These are phyloP conservation scores for Tritrichomonas foetus DNA, from an alignment of 208 protist genomes.

Conservation along the genomic window DNA sequence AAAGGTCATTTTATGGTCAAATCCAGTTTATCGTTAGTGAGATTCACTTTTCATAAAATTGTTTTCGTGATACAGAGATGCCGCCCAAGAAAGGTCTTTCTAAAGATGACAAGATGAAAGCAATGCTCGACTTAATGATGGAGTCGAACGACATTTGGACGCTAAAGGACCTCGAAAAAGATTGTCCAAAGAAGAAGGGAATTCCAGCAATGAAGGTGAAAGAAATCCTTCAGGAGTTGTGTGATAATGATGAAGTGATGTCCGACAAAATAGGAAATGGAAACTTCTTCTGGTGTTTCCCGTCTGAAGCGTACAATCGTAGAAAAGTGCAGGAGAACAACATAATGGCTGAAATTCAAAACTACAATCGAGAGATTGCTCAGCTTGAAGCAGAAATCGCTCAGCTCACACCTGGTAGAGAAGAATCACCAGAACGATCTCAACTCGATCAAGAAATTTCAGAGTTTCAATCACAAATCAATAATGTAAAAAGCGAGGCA, in stretches of 20 bases:
- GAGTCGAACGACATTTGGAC: neutral
- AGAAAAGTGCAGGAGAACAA: slow-evolving; percentile 7
- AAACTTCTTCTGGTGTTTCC: slow-evolving; percentile 34
- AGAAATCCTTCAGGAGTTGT: slow-evolving; percentile 7
- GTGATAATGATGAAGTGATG: neutral
- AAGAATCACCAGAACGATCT: neutral
- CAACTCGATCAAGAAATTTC: neutral
- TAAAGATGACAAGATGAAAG: neutral
- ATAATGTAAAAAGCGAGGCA: neutral
- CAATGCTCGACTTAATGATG: slow-evolving; percentile 27
- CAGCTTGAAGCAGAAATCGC: neutral
- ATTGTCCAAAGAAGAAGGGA: slow-evolving; percentile 29
- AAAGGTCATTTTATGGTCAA: too few species aligned
- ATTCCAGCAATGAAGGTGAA: slow-evolving; percentile 25
- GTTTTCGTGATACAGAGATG: neutral
- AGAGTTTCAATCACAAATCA: neutral
- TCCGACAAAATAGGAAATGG: slow-evolving; percentile 32
- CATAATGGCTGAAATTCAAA: neutral
- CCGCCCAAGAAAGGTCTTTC: neutral
- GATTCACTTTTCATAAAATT: neutral
- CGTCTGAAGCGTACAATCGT: slow-evolving; percentile 28
- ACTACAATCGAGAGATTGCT: neutral
- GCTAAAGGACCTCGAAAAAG: neutral
- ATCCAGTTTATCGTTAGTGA: too few species aligned
- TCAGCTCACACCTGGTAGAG: neutral